Base-by-base conservation (phyloP, 768 basidiomycete species). In the Saitozyma sp. region DNA sequence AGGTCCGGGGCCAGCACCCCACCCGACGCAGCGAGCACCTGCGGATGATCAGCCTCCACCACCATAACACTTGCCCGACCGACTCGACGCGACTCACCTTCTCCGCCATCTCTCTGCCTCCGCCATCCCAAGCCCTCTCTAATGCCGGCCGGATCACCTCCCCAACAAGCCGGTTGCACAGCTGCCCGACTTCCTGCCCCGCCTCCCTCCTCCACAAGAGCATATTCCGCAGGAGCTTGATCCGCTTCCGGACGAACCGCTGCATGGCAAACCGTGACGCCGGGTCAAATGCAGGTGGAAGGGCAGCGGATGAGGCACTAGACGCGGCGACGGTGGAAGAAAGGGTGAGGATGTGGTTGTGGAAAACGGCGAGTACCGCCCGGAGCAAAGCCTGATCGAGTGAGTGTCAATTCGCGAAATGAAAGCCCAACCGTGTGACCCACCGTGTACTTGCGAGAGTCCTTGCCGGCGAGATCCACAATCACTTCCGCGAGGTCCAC, bases 111-210 rank as follows among this genome's bases (percentile, higher is more conserved):
- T 85, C 85, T 76, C 88, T 84, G 2, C 91, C 91, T 10, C 93
- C 92, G 43, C 90, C 88, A 49, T 91, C 90, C 93, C 92, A 96
- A 9, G 89, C 89, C 59, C 83, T 84, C 63, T 86, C 84, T 6
- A 91, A 87, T 39, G 90, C 82, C 6, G 84, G 85, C 54, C 88
- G 70, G 49, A 93, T 83, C 64, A 84, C 84, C 17, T 83, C 81
- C 19, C 84, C 84, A 9, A 90, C 82, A 14, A 92, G 78, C 65
- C 82, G 83, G 13, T 79, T 82, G 19, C 85, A 83, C 50, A 90
- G 80, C 53, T 82, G 78, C 8, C 83, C 85, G 83, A 86, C 53
- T 80, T 67, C 81, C 66, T 87, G 87, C 29, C 86, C 86, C 3
- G 85, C 82, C 69, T 87, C 87, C 70, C 88, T 88, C 62, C 89